phyloP scores from a whole-genome alignment of 2,329 filamentous ascomycete genomes.

The Neoascochyta sp. region DNA sequence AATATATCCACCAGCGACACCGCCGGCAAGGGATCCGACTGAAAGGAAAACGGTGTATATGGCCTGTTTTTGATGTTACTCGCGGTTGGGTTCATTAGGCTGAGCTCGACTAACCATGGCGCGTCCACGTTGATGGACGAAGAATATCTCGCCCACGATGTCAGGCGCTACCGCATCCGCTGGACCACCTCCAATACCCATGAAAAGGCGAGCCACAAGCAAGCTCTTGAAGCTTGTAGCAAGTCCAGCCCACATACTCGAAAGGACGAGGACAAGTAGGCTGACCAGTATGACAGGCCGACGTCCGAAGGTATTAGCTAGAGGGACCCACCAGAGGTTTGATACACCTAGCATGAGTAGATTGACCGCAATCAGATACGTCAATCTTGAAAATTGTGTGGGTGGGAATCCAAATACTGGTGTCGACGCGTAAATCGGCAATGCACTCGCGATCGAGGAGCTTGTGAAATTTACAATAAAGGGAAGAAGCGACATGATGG shows the following conservation, averaged over 20 bases:
- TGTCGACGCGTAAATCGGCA: slow-evolving; percentile 35
- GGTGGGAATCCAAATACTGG: slow-evolving; percentile 30
- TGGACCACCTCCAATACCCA: slow-evolving; percentile 37
- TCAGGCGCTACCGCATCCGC: slow-evolving; percentile 42
- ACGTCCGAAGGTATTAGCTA: slow-evolving; percentile 42
- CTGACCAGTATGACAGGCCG: slow-evolving; percentile 38
- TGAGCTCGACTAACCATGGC: slow-evolving; percentile 30
- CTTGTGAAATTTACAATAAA: slow-evolving; percentile 39
- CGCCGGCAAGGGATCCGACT: slow-evolving; percentile 38
- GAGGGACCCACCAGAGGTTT: slow-evolving; percentile 43
- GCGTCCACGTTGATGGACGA: slow-evolving; percentile 42
- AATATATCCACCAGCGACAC: slow-evolving; percentile 43
- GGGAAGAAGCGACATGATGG: slow-evolving; percentile 38
- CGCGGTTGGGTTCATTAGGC: neutral
- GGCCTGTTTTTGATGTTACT: slow-evolving; percentile 21
- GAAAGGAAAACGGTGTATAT: slow-evolving; percentile 43
- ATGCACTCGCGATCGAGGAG: slow-evolving; percentile 34
- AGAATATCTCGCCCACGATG: slow-evolving; percentile 43
- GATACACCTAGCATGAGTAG: slow-evolving; percentile 38
- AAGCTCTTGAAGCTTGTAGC: slow-evolving; percentile 37
- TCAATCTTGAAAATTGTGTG: slow-evolving; percentile 30
- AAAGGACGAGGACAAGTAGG: slow-evolving; percentile 32
- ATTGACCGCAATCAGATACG: slow-evolving; percentile 40
- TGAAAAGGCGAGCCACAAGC: slow-evolving; percentile 38
- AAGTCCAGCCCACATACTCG: slow-evolving; percentile 42